Percentiles rank a stretch among this genome's conserved stretches.
These are phyloP conservation scores for Eucalyptus cladocalyx DNA, from an alignment of 345 rosid species.

Conservation along the genomic window DNA sequence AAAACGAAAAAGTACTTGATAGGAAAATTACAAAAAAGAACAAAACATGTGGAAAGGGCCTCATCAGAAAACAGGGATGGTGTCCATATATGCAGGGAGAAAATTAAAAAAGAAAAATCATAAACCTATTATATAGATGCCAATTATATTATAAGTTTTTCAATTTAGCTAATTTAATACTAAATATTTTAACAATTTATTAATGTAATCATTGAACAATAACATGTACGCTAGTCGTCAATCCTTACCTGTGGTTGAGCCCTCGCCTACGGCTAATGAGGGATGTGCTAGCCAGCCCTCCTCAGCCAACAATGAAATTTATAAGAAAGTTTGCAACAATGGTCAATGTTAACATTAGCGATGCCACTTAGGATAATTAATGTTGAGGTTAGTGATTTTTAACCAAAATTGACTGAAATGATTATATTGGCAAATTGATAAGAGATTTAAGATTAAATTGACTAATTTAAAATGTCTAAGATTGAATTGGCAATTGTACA, in stretches of 20 bases:
- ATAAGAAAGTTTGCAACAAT: no score
- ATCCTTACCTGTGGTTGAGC: rapidly evolving
- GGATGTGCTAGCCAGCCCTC: not conserved
- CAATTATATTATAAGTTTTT: not conserved
- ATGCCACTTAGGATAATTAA: no score
- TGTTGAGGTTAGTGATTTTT: no score
- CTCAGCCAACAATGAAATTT: rapidly evolving
- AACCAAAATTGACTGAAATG: rapidly evolving
- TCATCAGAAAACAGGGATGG: rapidly evolving
- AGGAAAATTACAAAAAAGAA: not conserved
- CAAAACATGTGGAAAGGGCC: not conserved
- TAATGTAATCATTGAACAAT: rapidly evolving
- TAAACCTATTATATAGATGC: rapidly evolving
- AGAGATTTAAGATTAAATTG: not conserved
- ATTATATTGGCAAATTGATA: rapidly evolving
- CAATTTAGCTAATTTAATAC: rapidly evolving
- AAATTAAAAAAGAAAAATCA: no score
- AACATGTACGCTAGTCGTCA: rapidly evolving
- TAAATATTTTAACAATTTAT: rapidly evolving
- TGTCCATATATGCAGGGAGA: not conserved
- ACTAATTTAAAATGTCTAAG: rapidly evolving
- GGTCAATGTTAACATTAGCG: no score
- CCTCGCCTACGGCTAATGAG: rapidly evolving
- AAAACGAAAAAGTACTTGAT: not conserved
- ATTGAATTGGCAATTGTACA: rapidly evolving